Evolutionary conservation across 768 basidiomycete genomes (phyloP), one percentile per base, ranked within the genome.

Genomic region (Kwoniella shandongensis): DNA sequence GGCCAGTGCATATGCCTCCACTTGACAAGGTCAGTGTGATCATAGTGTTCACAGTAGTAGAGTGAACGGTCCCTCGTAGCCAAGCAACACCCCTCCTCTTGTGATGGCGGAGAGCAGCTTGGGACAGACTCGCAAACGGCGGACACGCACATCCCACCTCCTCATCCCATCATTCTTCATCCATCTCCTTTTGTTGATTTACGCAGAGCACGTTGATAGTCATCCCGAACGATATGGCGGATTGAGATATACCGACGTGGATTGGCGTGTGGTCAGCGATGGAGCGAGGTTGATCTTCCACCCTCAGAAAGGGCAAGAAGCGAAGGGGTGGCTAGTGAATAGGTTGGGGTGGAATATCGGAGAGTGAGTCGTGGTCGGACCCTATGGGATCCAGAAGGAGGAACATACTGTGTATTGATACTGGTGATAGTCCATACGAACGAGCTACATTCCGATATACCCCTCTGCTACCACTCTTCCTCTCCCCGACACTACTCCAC

Each of bases 371-470:
- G 38, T 30, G 27, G n/a, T 25, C 22, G 11, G 18, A 25, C 41
- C 13, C 38, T 40, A 13, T 17, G 25, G 22, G 39, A 8, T 51
- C 8, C 29, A 13, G n/a, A n/a, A 29, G 44, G 39, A 39, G 20
- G 44, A 10, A n/a, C 7, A 3, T 8, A 20, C 12, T 32, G 48
- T 27, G 42, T 50, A 18, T 59, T 45, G 4, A 26, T 10, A 12
- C 23, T 4, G 20, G 7, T 27, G 18, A 1, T 67, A 97, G 90
- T 70, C 96, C 96, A 7, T 99, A 98, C 75, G 82, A 81, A 11
- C 83, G 96, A 38, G 84, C 88, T 65, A 99, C 96, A 0, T 99
- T 94, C 74, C 88, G 96, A 18, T 99, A 99, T 76, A 98, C 96
- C 0, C 96, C 96, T 6, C 78, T 99, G 29, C 82, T 99, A 12